These are phyloP conservation scores for Dictyophora rubrovolvata DNA, from an alignment of 768 basidiomycete genomes.

Conservation along the genomic window DNA sequence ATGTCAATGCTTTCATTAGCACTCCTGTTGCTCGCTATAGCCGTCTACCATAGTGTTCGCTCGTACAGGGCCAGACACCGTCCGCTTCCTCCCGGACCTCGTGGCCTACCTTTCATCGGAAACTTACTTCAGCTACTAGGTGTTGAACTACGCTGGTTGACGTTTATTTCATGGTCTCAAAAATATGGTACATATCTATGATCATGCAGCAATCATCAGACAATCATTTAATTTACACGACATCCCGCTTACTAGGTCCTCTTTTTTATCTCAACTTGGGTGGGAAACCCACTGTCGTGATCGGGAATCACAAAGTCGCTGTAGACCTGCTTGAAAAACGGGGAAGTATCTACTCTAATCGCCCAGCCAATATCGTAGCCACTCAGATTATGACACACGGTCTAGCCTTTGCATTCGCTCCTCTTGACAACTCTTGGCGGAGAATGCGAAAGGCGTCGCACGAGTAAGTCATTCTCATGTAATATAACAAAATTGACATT, in stretches of 20 bases:
- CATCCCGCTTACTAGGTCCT: no score
- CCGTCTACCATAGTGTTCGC: not conserved
- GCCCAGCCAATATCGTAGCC: conserved; percentile 23
- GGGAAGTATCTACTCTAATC: conserved; percentile 20
- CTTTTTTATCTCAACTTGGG: conserved; percentile 12
- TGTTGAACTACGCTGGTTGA: not conserved
- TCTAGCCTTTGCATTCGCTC: conserved; percentile 17
- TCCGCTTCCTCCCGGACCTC: not conserved
- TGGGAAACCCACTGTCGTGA: conserved; percentile 15
- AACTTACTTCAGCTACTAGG: not conserved
- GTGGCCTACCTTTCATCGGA: not conserved
- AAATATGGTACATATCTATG: not conserved
- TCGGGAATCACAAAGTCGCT: conserved; percentile 17
- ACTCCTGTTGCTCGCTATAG: no score
- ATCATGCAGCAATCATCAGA: no score
- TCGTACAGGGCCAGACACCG: not conserved
- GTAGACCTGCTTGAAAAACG: conserved; percentile 17
- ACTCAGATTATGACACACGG: conserved; percentile 24
- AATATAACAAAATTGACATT: conserved; percentile 21
- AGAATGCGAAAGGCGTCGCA: not conserved
- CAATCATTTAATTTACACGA: no score
- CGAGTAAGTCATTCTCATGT: not conserved
- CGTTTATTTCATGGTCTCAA: not conserved
- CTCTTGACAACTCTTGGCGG: conserved; percentile 17
- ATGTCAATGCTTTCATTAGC: no score